These are phyloP conservation scores for Globisporangium okanoganense DNA, from an alignment of 352 stramenopile genomes.

Conservation along the genomic window DNA sequence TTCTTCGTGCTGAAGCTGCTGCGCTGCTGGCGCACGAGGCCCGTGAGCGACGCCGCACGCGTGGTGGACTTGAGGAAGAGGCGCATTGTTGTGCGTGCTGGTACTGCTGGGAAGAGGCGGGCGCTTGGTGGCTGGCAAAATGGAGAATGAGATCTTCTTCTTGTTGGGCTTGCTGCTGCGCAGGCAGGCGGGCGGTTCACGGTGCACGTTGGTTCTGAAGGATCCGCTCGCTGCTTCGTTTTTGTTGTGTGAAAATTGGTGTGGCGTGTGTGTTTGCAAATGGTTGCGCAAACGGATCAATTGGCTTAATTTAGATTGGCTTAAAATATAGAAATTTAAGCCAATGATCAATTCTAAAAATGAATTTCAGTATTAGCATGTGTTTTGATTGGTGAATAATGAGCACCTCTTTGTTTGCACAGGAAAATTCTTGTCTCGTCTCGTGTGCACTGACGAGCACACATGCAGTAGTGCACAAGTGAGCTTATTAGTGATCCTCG, in stretches of 20 bases:
- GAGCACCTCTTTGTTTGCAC: background rate
- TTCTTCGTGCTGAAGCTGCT: conserved; percentile 58
- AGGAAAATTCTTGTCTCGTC: conserved; percentile 8
- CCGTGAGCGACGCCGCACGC: conserved; percentile 34
- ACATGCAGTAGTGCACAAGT: background rate
- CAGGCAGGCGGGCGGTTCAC: background rate
- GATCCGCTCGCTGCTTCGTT: background rate
- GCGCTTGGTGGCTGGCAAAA: conserved; percentile 11
- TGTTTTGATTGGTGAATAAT: background rate
- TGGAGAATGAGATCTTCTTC: conserved; percentile 11
- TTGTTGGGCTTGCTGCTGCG: background rate
- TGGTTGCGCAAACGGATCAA: conserved; percentile 4
- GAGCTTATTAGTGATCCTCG: too few relatives aligned
- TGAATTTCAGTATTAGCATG: too few relatives aligned
- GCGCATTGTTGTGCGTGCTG: conserved; percentile 35
- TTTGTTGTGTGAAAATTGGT: background rate
- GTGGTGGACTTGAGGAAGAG: conserved; percentile 62
- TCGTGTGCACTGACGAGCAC: background rate
- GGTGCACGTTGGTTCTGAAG: background rate
- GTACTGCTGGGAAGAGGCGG: background rate
- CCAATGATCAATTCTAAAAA: too few relatives aligned
- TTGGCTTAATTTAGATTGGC: background rate
- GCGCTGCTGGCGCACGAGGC: conserved; percentile 23
- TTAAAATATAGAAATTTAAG: too few relatives aligned
- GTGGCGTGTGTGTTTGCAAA: too few relatives aligned